These are phyloP conservation scores for Salix arbutifolia DNA, from an alignment of 345 rosid species.

Conservation along the genomic window DNA sequence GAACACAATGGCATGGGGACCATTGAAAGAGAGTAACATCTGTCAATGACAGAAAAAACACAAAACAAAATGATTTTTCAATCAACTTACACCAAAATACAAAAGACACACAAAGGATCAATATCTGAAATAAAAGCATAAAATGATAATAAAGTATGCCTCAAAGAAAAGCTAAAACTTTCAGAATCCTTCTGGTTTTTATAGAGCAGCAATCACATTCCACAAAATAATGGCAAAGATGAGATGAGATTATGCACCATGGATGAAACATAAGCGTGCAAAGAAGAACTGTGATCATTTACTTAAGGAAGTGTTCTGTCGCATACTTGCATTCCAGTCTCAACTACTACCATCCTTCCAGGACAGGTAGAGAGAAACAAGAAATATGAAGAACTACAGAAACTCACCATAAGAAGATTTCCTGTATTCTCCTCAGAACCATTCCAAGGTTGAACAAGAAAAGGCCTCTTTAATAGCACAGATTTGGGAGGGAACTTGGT, in stretches of 20 bases:
- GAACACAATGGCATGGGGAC: background rate
- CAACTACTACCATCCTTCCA: background rate
- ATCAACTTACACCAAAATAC: background rate
- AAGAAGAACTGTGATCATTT: background rate
- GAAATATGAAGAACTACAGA: background rate
- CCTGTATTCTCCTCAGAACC: conserved; percentile 78
- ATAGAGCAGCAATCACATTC: background rate
- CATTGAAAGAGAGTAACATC: background rate
- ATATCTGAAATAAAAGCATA: background rate
- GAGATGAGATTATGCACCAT: background rate
- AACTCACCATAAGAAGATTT: conserved; percentile 86
- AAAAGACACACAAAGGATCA: background rate
- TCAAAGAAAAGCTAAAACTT: background rate
- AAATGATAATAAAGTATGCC: background rate
- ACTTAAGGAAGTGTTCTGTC: background rate
- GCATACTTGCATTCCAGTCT: background rate
- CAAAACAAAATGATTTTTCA: background rate
- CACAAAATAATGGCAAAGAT: background rate
- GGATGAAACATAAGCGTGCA: background rate
- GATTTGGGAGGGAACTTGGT: conserved; percentile 57
- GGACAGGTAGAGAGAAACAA: background rate
- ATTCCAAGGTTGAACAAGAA: conserved; percentile 69
- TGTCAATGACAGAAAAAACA: background rate
- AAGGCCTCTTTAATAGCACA: conserved; percentile 62
- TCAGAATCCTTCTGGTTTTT: background rate